phyloP scores from a whole-genome alignment of 768 basidiomycete species.

The Leccinum arenicola region DNA sequence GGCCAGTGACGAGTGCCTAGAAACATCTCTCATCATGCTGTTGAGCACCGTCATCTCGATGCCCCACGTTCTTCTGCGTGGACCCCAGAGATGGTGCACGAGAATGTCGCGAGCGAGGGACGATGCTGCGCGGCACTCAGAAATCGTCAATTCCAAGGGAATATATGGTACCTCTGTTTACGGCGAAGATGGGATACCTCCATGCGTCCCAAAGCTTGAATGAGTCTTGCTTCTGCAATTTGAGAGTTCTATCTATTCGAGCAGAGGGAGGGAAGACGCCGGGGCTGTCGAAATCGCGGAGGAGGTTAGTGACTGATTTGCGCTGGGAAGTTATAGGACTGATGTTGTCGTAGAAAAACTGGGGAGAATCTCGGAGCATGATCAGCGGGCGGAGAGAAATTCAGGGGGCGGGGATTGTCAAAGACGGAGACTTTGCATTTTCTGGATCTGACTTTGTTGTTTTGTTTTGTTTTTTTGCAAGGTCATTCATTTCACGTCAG shows the following conservation, averaged over 20 bases:
- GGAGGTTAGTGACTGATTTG: constrained; percentile 24
- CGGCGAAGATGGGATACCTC: constrained; percentile 66
- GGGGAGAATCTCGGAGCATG: constrained; percentile 28
- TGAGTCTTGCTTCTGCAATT: constrained; percentile 51
- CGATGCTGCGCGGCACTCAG: constrained; percentile 21
- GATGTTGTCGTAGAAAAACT: constrained; percentile 15
- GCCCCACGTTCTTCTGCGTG: constrained; percentile 88
- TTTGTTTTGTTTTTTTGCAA: not conserved
- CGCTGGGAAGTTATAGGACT: constrained; percentile 13
- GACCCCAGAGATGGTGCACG: constrained; percentile 80
- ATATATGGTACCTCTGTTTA: constrained; percentile 53
- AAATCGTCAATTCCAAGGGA: not conserved
- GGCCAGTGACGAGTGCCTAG: constrained; percentile 75
- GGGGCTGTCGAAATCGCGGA: constrained; percentile 60
- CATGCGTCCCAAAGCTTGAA: constrained; percentile 68
- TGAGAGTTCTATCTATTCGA: constrained; percentile 67
- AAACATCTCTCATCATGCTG: constrained; percentile 82
- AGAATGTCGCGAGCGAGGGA: constrained; percentile 64
- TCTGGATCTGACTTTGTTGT: constrained; percentile 18
- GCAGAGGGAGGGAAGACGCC: constrained; percentile 72
- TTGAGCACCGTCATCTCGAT: constrained; percentile 89
- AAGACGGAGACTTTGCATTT: constrained; percentile 16
- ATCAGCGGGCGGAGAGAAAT: not conserved
- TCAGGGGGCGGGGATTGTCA: not conserved
- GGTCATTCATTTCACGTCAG: constrained; percentile 4